A percentile compares a stretch with the other conserved stretches of the same genome.
phyloP scores from a whole-genome alignment of 106 monocot genomes.

The Dendrobium nobile region DNA sequence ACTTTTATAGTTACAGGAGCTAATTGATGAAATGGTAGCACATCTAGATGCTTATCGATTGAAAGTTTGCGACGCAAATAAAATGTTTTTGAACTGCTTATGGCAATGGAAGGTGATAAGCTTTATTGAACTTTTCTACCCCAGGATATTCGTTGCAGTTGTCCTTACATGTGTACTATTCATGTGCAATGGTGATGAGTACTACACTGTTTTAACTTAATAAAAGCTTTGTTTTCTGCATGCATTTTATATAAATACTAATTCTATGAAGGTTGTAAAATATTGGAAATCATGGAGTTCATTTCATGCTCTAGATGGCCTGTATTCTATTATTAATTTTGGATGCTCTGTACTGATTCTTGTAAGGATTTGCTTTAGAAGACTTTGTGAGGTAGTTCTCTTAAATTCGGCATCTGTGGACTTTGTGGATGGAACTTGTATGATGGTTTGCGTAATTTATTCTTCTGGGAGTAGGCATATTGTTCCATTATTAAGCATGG shows the following conservation, averaged over 20 bases:
- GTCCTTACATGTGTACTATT: background rate
- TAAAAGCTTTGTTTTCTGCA: background rate
- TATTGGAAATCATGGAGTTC: background rate
- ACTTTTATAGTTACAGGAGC: constrained; percentile 16
- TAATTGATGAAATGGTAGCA: constrained; percentile 23
- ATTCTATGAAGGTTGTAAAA: background rate
- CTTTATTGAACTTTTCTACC: constrained; percentile 12
- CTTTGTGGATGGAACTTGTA: constrained; percentile 1
- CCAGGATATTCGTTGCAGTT: background rate
- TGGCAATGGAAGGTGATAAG: constrained; percentile 7
- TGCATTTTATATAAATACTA: constrained; percentile 6
- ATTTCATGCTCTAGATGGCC: constrained; percentile 3
- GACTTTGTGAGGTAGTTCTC: background rate
- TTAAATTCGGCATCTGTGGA: constrained; percentile 1
- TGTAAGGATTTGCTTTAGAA: background rate
- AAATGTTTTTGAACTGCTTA: constrained; percentile 6
- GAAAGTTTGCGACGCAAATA: constrained; percentile 10
- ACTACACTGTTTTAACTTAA: constrained; percentile 10
- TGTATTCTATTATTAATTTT: constrained; percentile 7
- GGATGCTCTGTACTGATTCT: constrained; percentile 15
- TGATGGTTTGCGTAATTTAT: background rate
- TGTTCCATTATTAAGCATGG: background rate
- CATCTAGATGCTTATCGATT: constrained; percentile 22
- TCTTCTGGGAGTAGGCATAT: background rate
- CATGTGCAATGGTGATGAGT: constrained; percentile 4